phyloP scores from a whole-genome alignment of 2,329 filamentous ascomycete genomes.

The Myriosclerotinia duriaeana region DNA sequence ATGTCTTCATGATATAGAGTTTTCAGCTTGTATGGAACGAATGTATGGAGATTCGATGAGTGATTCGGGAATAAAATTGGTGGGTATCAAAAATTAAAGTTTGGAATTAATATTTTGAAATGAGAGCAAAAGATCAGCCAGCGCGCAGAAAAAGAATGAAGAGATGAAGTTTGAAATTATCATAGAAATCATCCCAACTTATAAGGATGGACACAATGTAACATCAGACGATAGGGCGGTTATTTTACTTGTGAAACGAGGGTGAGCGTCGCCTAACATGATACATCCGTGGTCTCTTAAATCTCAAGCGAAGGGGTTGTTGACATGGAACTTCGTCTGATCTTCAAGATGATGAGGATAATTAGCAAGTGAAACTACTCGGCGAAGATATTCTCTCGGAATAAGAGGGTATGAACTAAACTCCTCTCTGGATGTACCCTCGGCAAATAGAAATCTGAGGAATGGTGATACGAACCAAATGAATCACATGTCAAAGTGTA shows the following conservation, averaged over 20 bases:
- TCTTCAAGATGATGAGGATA: slow-evolving; percentile 25
- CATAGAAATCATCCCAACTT: slow-evolving; percentile 23
- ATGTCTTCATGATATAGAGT: slow-evolving; percentile 26
- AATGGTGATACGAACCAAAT: background rate
- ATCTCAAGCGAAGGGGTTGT: slow-evolving; percentile 12
- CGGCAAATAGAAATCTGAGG: background rate
- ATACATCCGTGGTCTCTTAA: slow-evolving; percentile 11
- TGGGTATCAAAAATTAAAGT: background rate
- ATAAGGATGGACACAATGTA: slow-evolving; percentile 21
- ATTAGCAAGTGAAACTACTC: slow-evolving; percentile 2
- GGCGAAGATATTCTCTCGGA: background rate
- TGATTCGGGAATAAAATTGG: background rate
- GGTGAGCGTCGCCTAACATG: slow-evolving; percentile 7
- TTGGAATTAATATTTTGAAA: slow-evolving; percentile 12
- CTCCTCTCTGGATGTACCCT: background rate
- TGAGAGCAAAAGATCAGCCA: slow-evolving; percentile 26
- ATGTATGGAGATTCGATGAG: background rate
- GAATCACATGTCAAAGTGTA: background rate
- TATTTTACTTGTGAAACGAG: slow-evolving; percentile 8
- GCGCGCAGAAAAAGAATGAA: slow-evolving; percentile 26
- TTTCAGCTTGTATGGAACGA: slow-evolving; percentile 11
- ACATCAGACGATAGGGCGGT: slow-evolving; percentile 1
- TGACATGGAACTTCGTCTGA: slow-evolving; percentile 27
- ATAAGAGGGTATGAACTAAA: background rate
- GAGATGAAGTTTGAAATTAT: background rate